Evolutionary conservation across 108 stramenopile genomes (phyloP), one percentile per base, ranked within the genome.

Genomic region (Discostella pseudostelligera): DNA sequence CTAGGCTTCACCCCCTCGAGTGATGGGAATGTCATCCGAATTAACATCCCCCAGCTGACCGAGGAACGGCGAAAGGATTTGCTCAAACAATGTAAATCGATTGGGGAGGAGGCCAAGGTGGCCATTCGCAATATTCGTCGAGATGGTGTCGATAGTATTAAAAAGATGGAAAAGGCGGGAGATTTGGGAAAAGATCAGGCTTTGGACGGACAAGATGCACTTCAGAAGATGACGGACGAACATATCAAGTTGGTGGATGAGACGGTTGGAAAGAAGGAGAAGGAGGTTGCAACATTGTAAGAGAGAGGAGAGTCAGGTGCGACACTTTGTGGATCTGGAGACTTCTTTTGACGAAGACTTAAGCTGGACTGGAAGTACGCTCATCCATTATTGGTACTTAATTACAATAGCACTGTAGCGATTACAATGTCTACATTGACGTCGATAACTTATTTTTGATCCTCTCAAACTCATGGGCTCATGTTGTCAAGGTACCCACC

Each of bases 51-150:
- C 12, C 47, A 81, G 13, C 75, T 97, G 42, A 96, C 96, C 8
- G 97, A 97, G 79, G 96, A 97, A 32, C 84, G 97, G 17, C 81
- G 97, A 37, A 97, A 97, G 85, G 97, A 96, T 21, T 74, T 97
- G 72, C 59, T 92, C 74, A 97, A 96, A 72, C 82, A 89, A 65
- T 95, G 92, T 70, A 96, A 96, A 76, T 72, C 86, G 6, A 83
- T 96, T 54, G 96, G 90, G 2, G 97, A 97, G 78, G 97, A 97
- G 60, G 97, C 93, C 22, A 96, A 96, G 74, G 96, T 95, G 21
- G 86, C 89, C 12, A 58, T 95, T 39, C 70, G 94, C 54, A 95
- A 95, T 78, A 86, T 92, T 49, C 79, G 97, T 51, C 73, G 97
- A 72, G 95, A 93, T 56, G 83, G 86, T 9, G 93, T 96, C 26